These are phyloP conservation scores for Leccinum griseonigrum DNA, from an alignment of 1,284 basidiomycete species.

Conservation along the genomic window DNA sequence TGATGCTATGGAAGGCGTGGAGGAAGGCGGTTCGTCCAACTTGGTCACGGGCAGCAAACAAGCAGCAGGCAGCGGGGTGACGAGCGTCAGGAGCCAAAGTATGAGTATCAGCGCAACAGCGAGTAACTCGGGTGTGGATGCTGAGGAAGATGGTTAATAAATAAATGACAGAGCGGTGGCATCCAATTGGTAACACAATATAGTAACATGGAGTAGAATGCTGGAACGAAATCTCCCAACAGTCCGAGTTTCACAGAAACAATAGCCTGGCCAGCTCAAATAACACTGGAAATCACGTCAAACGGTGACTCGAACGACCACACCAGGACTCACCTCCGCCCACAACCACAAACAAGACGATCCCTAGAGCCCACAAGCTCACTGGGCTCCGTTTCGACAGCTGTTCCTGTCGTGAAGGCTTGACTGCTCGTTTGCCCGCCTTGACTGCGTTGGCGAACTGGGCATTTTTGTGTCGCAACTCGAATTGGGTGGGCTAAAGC, in stretches of 20 bases:
- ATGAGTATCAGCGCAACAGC: slow-evolving; percentile 48
- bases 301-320: background rate
- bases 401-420: slow-evolving; percentile 67
- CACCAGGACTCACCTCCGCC: slow-evolving; percentile 65
- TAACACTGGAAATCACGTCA: slow-evolving; percentile 46
- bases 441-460: slow-evolving; percentile 72
- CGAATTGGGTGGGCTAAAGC: slow-evolving; percentile 62
- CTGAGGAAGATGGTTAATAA: slow-evolving; percentile 35
- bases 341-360: slow-evolving; percentile 68
- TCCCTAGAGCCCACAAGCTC: slow-evolving; percentile 65
- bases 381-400: slow-evolving; percentile 69
- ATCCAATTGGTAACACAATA: slow-evolving; percentile 7
- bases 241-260: slow-evolving; percentile 49
- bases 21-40: slow-evolving; percentile 34
- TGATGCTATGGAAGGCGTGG: slow-evolving; percentile 74
- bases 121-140: slow-evolving; percentile 42
- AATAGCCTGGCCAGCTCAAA: slow-evolving; percentile 68
- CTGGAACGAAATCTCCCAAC: background rate
- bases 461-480: slow-evolving; percentile 73
- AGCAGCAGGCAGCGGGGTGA: slow-evolving; percentile 25
- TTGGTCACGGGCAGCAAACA: slow-evolving; percentile 18
- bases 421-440: slow-evolving; percentile 70
- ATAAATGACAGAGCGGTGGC: slow-evolving; percentile 21
- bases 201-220: slow-evolving; percentile 1
- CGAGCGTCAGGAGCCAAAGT: slow-evolving; percentile 47